phyloP scores from a whole-genome alignment of 768 basidiomycete genomes.

The Mycena kentingensis region DNA sequence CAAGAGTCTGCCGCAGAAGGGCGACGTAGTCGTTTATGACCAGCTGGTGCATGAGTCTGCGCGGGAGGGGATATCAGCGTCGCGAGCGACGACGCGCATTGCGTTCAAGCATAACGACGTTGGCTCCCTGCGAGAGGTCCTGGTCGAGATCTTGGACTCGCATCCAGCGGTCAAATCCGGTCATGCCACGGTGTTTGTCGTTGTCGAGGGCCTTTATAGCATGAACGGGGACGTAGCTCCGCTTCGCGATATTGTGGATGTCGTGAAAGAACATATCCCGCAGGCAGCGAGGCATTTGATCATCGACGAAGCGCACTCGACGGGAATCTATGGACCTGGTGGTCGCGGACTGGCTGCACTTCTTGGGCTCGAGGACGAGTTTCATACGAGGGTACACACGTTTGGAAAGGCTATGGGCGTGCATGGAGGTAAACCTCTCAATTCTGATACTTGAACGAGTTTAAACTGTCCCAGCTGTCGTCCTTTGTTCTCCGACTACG shows the following conservation, averaged over 20 bases:
- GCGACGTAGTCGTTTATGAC: conserved; percentile 55
- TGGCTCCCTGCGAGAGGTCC: conserved; percentile 29
- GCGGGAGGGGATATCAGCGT: conserved; percentile 52
- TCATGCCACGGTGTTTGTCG: conserved; percentile 43
- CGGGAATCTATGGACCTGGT: conserved; percentile 49
- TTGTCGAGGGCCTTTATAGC: conserved; percentile 58
- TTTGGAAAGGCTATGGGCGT: not conserved
- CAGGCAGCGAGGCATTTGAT: conserved; percentile 43
- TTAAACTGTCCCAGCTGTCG: not conserved
- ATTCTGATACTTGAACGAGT: not conserved
- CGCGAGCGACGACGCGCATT: conserved; percentile 30
- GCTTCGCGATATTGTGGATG: conserved; percentile 41
- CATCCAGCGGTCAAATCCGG: conserved; percentile 27
- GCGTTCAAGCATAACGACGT: conserved; percentile 52
- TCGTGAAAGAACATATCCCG: conserved; percentile 41
- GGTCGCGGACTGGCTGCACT: conserved; percentile 40
- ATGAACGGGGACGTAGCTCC: conserved; percentile 64
- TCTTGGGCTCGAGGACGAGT: not conserved
- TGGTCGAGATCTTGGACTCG: conserved; percentile 32
- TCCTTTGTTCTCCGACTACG: not conserved
- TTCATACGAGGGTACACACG: not conserved
- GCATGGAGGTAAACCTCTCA: not conserved
- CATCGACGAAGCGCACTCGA: conserved; percentile 62
- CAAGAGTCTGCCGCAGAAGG: conserved; percentile 41
- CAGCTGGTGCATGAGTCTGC: conserved; percentile 54